Conservation (phyloP, 2,329 filamentous ascomycete species). For the Botrytis sinoallii region DNA sequence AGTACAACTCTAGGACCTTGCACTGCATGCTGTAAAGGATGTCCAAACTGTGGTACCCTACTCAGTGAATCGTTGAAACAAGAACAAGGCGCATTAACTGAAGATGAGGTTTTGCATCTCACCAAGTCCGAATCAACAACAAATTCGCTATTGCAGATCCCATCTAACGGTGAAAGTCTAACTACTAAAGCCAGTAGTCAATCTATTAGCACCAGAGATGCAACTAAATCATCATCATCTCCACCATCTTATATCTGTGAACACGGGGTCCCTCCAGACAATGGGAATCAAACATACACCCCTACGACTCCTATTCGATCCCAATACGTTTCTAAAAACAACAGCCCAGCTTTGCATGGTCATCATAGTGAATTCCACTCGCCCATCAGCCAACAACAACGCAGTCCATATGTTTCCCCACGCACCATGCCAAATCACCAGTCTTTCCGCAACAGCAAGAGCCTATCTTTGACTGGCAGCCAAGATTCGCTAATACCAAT, state of each 20-base stretch:
- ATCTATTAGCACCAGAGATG: not conserved
- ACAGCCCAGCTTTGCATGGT: not conserved
- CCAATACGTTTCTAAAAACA: not conserved
- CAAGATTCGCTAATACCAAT: slow-evolving; percentile 8
- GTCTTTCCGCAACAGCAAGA: not conserved
- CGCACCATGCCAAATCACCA: not conserved
- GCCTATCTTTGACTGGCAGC: not conserved
- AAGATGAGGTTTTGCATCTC: not conserved
- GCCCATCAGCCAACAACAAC: slow-evolving; percentile 8
- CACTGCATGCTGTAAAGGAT: not conserved
- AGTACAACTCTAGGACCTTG: not conserved
- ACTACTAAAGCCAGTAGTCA: not conserved
- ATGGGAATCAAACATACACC: not conserved
- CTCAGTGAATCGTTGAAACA: not conserved
- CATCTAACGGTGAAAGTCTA: not conserved
- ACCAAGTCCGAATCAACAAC: not conserved
- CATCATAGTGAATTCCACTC: not conserved
- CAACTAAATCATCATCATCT: too few relatives aligned
- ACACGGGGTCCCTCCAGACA: not conserved
- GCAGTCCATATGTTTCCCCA: not conserved
- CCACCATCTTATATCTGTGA: not conserved
- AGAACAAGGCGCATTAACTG: not conserved
- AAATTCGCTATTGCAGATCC: not conserved
- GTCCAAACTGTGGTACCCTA: not conserved
- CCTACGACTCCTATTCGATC: not conserved